Conservation (phyloP, 768 basidiomycete species). For the Calocybe gangraenosa region DNA sequence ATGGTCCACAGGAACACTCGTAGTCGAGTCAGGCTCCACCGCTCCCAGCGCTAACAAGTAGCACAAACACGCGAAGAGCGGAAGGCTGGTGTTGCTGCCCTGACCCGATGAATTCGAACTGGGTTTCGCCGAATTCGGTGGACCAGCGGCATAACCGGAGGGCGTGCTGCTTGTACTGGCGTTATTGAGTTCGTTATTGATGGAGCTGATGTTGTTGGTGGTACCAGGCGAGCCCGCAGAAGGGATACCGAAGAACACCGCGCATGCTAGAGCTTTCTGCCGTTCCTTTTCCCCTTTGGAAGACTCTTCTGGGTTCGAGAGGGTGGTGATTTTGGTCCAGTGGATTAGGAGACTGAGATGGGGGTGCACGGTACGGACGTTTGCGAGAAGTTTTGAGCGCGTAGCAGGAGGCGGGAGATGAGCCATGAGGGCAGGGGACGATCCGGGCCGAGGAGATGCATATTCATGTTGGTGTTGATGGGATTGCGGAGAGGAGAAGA, state of each 20-base stretch:
- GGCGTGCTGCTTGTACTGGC: no score
- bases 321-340: slow-evolving; percentile 12
- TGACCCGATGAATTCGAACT: background rate
- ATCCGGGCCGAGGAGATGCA: slow-evolving; percentile 18
- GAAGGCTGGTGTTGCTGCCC: slow-evolving; percentile 18
- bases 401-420: slow-evolving; percentile 27
- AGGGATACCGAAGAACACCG: slow-evolving; percentile 13
- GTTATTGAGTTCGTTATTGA: no score
- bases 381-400: slow-evolving; percentile 23
- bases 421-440: slow-evolving; percentile 29
- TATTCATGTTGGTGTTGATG: no score
- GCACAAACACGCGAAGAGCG: slow-evolving; percentile 57
- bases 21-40: slow-evolving; percentile 7
- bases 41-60: slow-evolving; percentile 60
- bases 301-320: slow-evolving; percentile 5
- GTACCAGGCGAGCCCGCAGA: background rate
- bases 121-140: background rate
- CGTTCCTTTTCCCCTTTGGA: slow-evolving; percentile 8
- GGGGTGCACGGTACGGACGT: slow-evolving; percentile 21
- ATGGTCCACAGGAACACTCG: slow-evolving; percentile 12
- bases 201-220: no score
- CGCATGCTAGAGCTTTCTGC: slow-evolving; percentile 8
- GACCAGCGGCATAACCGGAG: no score
- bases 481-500: slow-evolving; percentile 18
- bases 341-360: slow-evolving; percentile 22